Evolutionary conservation across 108 stramenopile species (phyloP).

Genomic region (Cyclotella distinguenda): DNA sequence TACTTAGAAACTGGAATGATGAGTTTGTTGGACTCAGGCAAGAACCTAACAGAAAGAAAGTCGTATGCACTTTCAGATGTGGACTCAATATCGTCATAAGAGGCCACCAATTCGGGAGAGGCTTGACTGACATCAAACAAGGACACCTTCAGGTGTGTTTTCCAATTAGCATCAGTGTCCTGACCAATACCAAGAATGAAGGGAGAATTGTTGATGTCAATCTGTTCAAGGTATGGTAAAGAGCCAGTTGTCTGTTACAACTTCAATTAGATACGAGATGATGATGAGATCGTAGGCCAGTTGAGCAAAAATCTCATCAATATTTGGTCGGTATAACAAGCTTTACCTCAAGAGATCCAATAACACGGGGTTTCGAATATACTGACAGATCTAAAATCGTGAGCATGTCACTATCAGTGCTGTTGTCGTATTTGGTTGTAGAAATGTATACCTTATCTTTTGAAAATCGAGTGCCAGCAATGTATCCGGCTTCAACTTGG

Average conservation of each 20-base stretch:
- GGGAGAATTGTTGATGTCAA: conserved; percentile 1
- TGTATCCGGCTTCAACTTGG: background rate
- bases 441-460: conserved; percentile 10
- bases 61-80: background rate
- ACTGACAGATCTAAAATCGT: conserved; percentile 10
- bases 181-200: conserved; percentile 11
- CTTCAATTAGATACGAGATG: no score
- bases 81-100: background rate
- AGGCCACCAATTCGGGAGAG: conserved; percentile 2
- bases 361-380: background rate
- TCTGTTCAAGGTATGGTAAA: conserved; percentile 2
- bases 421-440: background rate
- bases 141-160: background rate
- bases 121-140: conserved; percentile 11
- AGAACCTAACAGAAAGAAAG: background rate
- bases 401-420: background rate
- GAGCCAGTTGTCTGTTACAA: background rate
- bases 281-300: no score
- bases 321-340: background rate
- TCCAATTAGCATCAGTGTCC: no score
- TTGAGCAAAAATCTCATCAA: no score
- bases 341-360: conserved; percentile 6
- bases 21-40: background rate
- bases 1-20: background rate
- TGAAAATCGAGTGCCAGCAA: conserved; percentile 1